Evolutionary conservation across 805 yeast genomes (phyloP).

Genomic region (Torulaspora maleeae): DNA sequence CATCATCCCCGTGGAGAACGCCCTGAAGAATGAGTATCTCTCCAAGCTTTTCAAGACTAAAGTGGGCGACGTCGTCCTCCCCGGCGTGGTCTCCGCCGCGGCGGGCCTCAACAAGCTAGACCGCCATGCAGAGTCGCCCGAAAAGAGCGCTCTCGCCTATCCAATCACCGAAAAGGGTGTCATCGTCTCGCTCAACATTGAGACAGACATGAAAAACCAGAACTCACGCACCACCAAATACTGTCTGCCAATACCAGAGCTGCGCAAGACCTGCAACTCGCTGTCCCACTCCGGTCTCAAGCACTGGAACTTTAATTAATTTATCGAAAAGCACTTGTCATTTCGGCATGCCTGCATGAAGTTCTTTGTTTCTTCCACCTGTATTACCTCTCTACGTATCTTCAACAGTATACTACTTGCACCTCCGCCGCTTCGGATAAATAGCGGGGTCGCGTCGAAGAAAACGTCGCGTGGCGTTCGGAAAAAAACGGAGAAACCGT

Average conservation of each 20-base stretch:
- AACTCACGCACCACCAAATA: slow-evolving; percentile 57
- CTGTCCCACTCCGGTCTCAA: slow-evolving; percentile 30
- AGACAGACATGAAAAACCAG: slow-evolving; percentile 48
- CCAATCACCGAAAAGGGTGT: slow-evolving; percentile 55
- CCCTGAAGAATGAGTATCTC: slow-evolving; percentile 21
- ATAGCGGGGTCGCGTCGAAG: slow-evolving; percentile 1
- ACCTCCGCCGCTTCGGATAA: too few species aligned
- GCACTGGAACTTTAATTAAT: slow-evolving; percentile 17
- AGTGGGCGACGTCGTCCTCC: slow-evolving; percentile 22
- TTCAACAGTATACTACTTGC: too few species aligned
- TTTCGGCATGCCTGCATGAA: background rate
- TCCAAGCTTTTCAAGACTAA: slow-evolving; percentile 10
- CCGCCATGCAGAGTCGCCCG: slow-evolving; percentile 15
- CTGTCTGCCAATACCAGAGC: slow-evolving; percentile 65
- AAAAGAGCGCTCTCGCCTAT: slow-evolving; percentile 51
- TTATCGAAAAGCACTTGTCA: background rate
- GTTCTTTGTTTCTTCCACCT: background rate
- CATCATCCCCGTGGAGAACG: slow-evolving; percentile 49
- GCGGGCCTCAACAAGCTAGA: slow-evolving; percentile 40
- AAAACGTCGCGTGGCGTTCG: background rate
- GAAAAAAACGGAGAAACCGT: slow-evolving; percentile 4
- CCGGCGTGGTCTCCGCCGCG: slow-evolving; percentile 27
- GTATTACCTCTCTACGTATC: background rate
- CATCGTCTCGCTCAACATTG: slow-evolving; percentile 70
- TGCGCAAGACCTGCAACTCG: slow-evolving; percentile 34